Base-by-base conservation (phyloP, 345 rosid species). In the Hevea brasiliensis region DNA sequence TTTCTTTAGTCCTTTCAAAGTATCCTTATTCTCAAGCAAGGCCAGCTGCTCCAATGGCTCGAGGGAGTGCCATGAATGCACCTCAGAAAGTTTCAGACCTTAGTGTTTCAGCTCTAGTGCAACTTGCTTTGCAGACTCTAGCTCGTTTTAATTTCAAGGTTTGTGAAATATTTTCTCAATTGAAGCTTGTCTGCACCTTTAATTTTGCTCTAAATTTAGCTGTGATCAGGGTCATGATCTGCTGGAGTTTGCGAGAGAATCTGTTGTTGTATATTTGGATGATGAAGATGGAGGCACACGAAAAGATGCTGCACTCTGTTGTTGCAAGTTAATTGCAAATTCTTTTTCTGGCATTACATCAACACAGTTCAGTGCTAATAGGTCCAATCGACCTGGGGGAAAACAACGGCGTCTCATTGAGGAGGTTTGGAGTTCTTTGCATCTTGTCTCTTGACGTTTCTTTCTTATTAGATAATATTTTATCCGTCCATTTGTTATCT, bases 91-190 rank as follows among this genome's bases (percentile, higher is more conserved):
- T 84, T 61, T 84, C 90, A 42, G 98, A 93, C 76, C 84, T 82
- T 70, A 85, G 82, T 82, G 85, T 84, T 84, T 77, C 96, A 55
- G 88, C 90, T 41, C 86, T 87, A 56, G 91, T 96, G 85, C 98
- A 93, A 85, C 92, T 96, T 82, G 98, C 99, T 72, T 81, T 96
- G 87, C 96, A 89, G 87, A 91, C 99, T 68, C 91, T 96, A 67
- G 93, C 97, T 79, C 87, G 87, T 51, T 96, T 95, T 78, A 91
- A 91, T 88, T 91, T 93, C 82, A 90, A 88, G 97, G 99, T 94
- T 48, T 62, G 83, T 23, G 23, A 44, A 68, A 23, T 67, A 13
- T 12, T 50, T 17, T 15, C 59, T 61, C 1, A 18, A 27, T 58
- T 64, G 79, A 61, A 56, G 48, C 63, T 59, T 67, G 6, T 5